Conservation (phyloP, 2,329 filamentous ascomycete species). For the Sclerotinia spermophila region DNA sequence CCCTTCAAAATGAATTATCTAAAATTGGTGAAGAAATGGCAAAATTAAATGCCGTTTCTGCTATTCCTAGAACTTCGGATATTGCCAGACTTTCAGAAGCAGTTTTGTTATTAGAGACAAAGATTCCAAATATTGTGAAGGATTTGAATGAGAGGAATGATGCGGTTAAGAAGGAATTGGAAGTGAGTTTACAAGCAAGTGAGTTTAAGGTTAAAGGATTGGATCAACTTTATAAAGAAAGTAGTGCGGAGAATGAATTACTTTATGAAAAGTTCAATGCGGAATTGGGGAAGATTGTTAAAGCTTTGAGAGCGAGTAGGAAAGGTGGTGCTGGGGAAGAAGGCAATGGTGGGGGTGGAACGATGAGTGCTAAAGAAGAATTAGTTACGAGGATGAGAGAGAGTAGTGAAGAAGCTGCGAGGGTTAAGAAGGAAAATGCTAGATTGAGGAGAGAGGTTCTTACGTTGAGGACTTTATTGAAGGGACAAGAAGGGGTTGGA, state of each 20-base stretch:
- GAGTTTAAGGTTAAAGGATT: slow-evolving; percentile 78
- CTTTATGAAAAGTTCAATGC: slow-evolving; percentile 89
- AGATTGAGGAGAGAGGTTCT: slow-evolving; percentile 78
- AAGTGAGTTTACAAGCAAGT: slow-evolving; percentile 65
- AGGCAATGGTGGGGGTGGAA: slow-evolving; percentile 41
- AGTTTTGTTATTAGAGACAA: slow-evolving; percentile 66
- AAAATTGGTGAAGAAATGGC: slow-evolving; percentile 80
- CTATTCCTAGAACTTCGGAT: slow-evolving; percentile 33
- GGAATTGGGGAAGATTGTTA: slow-evolving; percentile 81
- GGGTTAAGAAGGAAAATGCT: slow-evolving; percentile 80
- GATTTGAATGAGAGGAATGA: slow-evolving; percentile 60
- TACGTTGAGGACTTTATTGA: slow-evolving; percentile 30
- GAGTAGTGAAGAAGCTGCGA: slow-evolving; percentile 70
- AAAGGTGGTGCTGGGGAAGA: neutral
- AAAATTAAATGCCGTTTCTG: slow-evolving; percentile 45
- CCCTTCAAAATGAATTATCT: slow-evolving; percentile 70
- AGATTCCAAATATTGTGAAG: slow-evolving; percentile 56
- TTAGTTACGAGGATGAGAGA: slow-evolving; percentile 68
- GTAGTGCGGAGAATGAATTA: slow-evolving; percentile 85
- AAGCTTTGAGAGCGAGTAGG: slow-evolving; percentile 58
- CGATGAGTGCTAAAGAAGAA: slow-evolving; percentile 75
- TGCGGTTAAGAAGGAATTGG: slow-evolving; percentile 66
- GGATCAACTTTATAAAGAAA: slow-evolving; percentile 84
- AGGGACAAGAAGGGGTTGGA: slow-evolving; percentile 23
- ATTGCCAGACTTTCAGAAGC: slow-evolving; percentile 46